These are phyloP conservation scores for Vaccinium myrtillus DNA, from an alignment of 148 eudicot genomes.

Conservation along the genomic window DNA sequence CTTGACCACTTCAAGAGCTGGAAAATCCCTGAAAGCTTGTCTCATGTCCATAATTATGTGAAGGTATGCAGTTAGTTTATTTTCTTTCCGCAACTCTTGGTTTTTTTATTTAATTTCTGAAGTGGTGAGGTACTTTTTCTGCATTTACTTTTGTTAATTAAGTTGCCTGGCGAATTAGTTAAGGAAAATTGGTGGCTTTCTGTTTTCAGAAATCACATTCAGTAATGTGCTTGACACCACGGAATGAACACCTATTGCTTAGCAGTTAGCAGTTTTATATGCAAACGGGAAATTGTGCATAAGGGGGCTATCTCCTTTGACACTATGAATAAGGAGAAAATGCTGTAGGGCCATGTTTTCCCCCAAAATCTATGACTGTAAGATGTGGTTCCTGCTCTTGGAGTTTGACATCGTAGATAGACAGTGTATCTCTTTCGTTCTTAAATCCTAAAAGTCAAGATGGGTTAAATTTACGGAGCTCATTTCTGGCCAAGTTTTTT, in stretches of 20 bases:
- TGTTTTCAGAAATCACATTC: background rate
- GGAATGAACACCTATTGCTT: background rate
- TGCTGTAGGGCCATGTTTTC: background rate
- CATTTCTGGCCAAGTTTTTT: background rate
- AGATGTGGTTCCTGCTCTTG: background rate
- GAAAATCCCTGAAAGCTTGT: constrained; percentile 63
- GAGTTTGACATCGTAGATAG: background rate
- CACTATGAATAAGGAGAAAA: background rate
- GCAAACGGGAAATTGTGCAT: background rate
- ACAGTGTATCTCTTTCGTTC: background rate
- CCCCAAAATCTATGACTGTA: background rate
- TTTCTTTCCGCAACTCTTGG: background rate
- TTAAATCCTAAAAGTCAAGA: background rate
- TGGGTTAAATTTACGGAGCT: background rate
- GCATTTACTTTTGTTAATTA: background rate
- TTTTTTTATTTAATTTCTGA: background rate
- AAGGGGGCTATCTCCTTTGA: background rate
- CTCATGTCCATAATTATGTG: constrained; percentile 54
- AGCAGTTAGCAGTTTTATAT: background rate
- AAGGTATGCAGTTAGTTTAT: constrained; percentile 26
- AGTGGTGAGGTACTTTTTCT: background rate
- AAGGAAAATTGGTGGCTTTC: background rate
- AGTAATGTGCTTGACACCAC: background rate
- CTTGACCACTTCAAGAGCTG: constrained; percentile 89
- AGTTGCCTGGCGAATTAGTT: background rate